phyloP scores from a whole-genome alignment of 225 moss, liverwort and hornwort species.

The Thuidium tamariscinum region DNA sequence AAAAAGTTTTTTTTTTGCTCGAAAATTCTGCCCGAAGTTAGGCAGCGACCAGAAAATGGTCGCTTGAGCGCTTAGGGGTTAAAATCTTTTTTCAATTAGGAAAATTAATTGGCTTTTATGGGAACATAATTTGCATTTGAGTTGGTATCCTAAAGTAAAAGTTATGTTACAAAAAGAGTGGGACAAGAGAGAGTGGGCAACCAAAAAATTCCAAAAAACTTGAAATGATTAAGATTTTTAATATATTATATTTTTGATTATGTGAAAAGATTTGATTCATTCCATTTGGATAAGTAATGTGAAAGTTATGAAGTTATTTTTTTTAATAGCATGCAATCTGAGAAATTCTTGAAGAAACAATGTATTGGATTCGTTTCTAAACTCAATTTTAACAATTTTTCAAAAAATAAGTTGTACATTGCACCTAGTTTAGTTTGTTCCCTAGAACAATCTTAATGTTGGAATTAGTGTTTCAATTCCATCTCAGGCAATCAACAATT shows the following conservation, averaged over 20 bases:
- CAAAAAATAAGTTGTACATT: neutral
- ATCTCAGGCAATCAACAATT: too few relatives aligned
- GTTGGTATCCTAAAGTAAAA: fast-evolving
- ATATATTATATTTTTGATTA: neutral
- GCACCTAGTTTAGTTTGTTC: neutral
- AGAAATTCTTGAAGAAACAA: neutral
- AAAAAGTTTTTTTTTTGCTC: too few relatives aligned
- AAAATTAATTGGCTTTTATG: neutral
- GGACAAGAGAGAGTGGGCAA: fast-evolving
- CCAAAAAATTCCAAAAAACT: neutral
- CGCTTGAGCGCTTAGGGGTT: too few relatives aligned
- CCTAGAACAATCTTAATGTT: fast-evolving
- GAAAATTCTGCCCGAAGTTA: too few relatives aligned
- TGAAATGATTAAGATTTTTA: neutral
- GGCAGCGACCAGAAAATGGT: too few relatives aligned
- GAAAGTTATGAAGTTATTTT: neutral
- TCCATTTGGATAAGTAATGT: neutral
- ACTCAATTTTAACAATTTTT: neutral
- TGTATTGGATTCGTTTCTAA: fast-evolving
- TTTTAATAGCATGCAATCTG: fast-evolving
- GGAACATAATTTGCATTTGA: neutral
- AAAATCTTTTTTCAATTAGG: too few relatives aligned
- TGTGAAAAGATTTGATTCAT: neutral
- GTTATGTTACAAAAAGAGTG: fast-evolving
- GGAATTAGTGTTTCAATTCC: too few relatives aligned